Conservation (phyloP, 768 basidiomycete genomes). For the Lepiota brunneoincarnata region DNA sequence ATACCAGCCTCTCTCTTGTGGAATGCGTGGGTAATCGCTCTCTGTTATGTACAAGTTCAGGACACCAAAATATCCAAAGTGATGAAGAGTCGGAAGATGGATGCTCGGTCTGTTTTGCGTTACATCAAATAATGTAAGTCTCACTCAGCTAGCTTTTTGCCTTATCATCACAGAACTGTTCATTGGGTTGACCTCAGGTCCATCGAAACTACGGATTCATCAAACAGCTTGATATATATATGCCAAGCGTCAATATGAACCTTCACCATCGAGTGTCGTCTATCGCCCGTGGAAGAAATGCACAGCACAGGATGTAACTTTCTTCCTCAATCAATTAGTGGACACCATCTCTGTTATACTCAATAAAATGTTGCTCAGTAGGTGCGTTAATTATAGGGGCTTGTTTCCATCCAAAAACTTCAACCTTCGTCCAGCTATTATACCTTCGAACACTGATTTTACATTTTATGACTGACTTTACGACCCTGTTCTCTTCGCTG, state of each 20-base stretch:
- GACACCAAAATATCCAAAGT: constrained; percentile 28
- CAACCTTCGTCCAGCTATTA: background rate
- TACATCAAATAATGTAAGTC: constrained; percentile 48
- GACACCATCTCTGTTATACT: constrained; percentile 53
- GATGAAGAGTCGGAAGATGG: constrained; percentile 45
- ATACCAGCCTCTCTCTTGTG: no score
- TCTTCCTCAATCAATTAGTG: constrained; percentile 47
- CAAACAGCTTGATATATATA: constrained; percentile 58
- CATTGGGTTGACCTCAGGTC: constrained; percentile 34
- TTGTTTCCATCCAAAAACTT: background rate
- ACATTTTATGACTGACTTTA: background rate
- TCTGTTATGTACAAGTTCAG: background rate
- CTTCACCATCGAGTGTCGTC: constrained; percentile 35
- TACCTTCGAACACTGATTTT: background rate
- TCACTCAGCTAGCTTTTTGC: background rate
- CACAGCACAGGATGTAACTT: constrained; percentile 49
- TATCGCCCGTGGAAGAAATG: constrained; percentile 61
- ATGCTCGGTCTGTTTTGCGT: constrained; percentile 42
- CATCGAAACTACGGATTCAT: constrained; percentile 55
- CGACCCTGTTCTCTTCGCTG: background rate
- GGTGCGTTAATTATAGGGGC: constrained; percentile 27
- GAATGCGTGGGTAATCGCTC: constrained; percentile 36
- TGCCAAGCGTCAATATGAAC: constrained; percentile 45
- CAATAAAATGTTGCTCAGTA: constrained; percentile 49
- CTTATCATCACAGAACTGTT: constrained; percentile 12